Percentiles rank a stretch among this genome's conserved stretches.
Evolutionary conservation across 2,329 filamentous ascomycete genomes (phyloP).

Genomic region (Fusarium domesticum): DNA sequence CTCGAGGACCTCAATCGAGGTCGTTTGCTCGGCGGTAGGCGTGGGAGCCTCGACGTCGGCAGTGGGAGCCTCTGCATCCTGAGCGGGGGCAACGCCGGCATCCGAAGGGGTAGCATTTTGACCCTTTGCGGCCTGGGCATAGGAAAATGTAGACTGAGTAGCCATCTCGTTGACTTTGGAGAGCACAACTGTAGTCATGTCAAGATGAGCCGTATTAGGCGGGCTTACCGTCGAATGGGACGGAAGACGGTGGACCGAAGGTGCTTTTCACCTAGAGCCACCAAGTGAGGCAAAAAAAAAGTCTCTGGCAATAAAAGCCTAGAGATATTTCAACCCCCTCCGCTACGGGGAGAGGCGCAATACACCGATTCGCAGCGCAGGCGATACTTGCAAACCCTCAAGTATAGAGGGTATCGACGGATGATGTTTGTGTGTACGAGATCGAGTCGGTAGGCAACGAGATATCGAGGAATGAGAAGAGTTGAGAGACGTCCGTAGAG

Average conservation of each 20-base stretch:
- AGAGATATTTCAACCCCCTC: conserved; percentile 27
- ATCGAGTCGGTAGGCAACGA: conserved; percentile 12
- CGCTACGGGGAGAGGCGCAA: conserved; percentile 23
- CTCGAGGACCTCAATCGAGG: conserved; percentile 26
- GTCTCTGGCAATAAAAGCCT: conserved; percentile 20
- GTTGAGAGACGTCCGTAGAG: conserved; percentile 12
- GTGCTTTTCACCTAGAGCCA: conserved; percentile 21
- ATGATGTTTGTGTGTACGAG: conserved; percentile 8
- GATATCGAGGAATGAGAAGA: conserved; percentile 9
- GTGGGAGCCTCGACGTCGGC: conserved; percentile 28
- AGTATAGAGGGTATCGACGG: conserved; percentile 20
- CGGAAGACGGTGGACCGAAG: conserved; percentile 16
- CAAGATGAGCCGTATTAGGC: conserved; percentile 20
- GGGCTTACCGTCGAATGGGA: conserved; percentile 19
- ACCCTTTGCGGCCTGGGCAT: conserved; percentile 92
- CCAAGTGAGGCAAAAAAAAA: conserved; percentile 14
- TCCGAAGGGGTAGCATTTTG: conserved; percentile 44
- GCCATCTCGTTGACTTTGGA: conserved; percentile 46
- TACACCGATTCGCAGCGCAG: conserved; percentile 24
- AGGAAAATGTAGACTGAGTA: conserved; percentile 70
- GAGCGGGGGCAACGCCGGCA: conserved; percentile 23
- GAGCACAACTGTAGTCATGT: conserved; percentile 30
- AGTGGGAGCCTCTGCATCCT: conserved; percentile 30
- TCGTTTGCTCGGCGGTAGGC: conserved; percentile 25
- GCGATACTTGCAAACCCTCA: conserved; percentile 21